Evolutionary conservation across 208 protist species (phyloP), one percentile per base, ranked within the genome.

Genomic region (Novymonas esmeraldas): DNA sequence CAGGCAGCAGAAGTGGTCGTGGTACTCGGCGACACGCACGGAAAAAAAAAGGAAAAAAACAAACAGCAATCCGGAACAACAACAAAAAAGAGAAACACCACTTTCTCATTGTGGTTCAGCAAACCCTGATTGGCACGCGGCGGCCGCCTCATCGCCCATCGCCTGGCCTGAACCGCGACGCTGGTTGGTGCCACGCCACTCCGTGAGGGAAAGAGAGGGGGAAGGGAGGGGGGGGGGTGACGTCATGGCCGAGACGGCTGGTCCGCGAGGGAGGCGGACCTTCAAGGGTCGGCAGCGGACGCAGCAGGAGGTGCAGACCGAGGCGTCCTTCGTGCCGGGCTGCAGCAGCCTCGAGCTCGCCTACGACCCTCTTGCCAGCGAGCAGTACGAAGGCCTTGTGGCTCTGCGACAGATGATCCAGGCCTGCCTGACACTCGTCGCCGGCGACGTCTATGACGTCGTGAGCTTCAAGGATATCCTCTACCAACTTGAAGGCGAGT

Each of bases 381-480:
- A 93, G 60, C 91, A 97, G 71, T 96, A 84, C 65, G 49, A 70
- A 10, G 70, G 92, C 29, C 70, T 97, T 0, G 59, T 65, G 14
- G 73, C 76, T 22, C 67, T 97, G n/a, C 83, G 87, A 2, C 71
- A 87, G 52, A 71, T 89, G 54, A 93, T 95, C 63, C 73, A 90
- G 42, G 60, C 33, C 3, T 87, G 79, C 45, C 79, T 96, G 78
- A 66, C 67, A 14, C 81, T 95, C 46, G 70, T 97, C 9, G 89
- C 78, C 0, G 84, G 87, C 22, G 82, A 73, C 45, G 86, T 96
- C 20, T 95, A 94, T 74, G 94, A 97, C 62, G 77, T 96, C 24
- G 75, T 92, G 1, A 80, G 73, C 46, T 95, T 95, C 63, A 97
- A 97, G 73, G 92, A 97, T 67, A 80, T 97, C 26, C 64, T 96